Evolutionary conservation across 257 asterid species (phyloP).

Genomic region (Solanum virginianum): DNA sequence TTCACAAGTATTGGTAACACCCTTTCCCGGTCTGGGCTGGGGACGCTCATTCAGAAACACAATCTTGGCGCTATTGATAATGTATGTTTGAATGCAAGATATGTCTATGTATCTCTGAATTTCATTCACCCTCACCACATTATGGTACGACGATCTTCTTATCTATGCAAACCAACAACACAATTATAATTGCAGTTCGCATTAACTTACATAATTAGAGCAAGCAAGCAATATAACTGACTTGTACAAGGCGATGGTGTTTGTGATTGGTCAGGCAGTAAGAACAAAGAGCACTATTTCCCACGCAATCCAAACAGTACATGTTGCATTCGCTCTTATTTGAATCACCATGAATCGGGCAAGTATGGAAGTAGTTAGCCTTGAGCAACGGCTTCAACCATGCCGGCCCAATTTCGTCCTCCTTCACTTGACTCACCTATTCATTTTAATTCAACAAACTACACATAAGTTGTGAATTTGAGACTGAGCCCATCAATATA

Average conservation of each 20-base stretch:
- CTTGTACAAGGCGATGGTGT: slow-evolving; percentile 54
- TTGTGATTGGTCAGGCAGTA: slow-evolving; percentile 39
- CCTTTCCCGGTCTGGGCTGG: slow-evolving; percentile 46
- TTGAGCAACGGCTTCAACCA: slow-evolving; percentile 56
- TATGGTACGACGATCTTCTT: slow-evolving; percentile 41
- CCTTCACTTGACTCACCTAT: slow-evolving; percentile 32
- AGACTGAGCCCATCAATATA: background rate
- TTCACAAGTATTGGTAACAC: slow-evolving; percentile 40
- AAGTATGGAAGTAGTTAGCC: slow-evolving; percentile 38
- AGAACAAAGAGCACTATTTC: slow-evolving; percentile 43
- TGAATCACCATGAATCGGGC: slow-evolving; percentile 34
- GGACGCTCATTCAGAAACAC: slow-evolving; percentile 44
- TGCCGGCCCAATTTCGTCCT: slow-evolving; percentile 24
- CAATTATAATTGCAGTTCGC: background rate
- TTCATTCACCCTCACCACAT: slow-evolving; percentile 46
- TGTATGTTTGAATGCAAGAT: slow-evolving; percentile 44
- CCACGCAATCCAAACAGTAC: slow-evolving; percentile 73
- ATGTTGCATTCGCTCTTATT: slow-evolving; percentile 50
- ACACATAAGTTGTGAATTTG: background rate
- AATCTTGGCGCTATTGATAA: slow-evolving; percentile 40
- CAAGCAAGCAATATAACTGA: background rate
- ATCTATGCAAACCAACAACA: slow-evolving; percentile 14
- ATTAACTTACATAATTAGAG: background rate
- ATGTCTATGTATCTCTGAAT: slow-evolving; percentile 41
- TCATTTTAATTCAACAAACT: background rate